A percentile compares a stretch with the other conserved stretches of the same genome.
phyloP scores from a whole-genome alignment of 306 rosid species.

The Crotalaria pallida region DNA sequence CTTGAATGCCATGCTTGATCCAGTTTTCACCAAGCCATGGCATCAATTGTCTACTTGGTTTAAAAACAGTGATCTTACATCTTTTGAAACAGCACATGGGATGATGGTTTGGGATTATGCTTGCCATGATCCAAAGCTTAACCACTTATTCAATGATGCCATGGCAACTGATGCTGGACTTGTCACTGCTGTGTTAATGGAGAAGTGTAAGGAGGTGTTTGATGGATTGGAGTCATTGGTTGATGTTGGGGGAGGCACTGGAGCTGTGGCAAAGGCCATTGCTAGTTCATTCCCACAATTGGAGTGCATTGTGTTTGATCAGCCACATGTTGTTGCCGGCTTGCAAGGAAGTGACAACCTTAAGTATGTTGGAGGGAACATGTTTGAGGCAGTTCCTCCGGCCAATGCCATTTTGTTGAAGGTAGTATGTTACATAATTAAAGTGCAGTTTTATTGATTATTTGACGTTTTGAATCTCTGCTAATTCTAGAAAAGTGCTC shows the following conservation, averaged over 20 bases:
- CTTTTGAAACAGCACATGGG: background rate
- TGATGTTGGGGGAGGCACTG: slow-evolving; percentile 34
- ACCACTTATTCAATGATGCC: slow-evolving; percentile 1
- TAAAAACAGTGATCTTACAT: background rate
- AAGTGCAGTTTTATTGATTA: background rate
- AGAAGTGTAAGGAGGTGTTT: background rate
- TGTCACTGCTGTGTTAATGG: background rate
- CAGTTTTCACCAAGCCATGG: background rate
- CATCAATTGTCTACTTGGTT: slow-evolving; percentile 13
- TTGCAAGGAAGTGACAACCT: slow-evolving; percentile 7
- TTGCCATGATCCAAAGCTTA: background rate
- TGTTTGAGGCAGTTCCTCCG: background rate
- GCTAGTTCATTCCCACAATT: slow-evolving; percentile 3
- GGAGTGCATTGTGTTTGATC: background rate
- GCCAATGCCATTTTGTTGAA: slow-evolving; percentile 19
- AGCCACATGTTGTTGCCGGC: slow-evolving; percentile 11
- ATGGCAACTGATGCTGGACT: slow-evolving; percentile 9
- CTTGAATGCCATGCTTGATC: background rate
- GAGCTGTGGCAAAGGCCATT: slow-evolving; percentile 18
- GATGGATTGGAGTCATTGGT: slow-evolving; percentile 18
- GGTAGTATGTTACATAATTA: background rate
- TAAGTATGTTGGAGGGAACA: background rate
- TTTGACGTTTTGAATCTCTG: background rate
- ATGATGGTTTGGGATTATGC: background rate
- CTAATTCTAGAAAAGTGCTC: background rate